Base-by-base conservation (phyloP, 2,329 filamentous ascomycete genomes). In the Curvularia sp. region DNA sequence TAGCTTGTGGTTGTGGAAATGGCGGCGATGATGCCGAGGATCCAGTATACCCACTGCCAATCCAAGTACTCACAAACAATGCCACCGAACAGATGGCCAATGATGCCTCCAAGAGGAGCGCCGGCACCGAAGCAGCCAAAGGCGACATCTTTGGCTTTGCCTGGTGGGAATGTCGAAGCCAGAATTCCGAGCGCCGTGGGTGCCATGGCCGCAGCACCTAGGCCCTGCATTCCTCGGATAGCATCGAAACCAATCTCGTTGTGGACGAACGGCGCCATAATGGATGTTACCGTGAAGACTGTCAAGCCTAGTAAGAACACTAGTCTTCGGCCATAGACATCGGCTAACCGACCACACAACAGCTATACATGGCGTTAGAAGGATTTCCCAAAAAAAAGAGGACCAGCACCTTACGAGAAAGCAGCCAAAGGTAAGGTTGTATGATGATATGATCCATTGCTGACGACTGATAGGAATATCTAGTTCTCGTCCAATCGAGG, bases 141-240 rank as follows among this genome's bases (percentile, higher is more conserved):
- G 1, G 88, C 87, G 69, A 89, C 89, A 66, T 89, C 90, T 75
- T 90, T 90, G 3, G 87, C 85, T 62, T 85, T 87, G 0, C 88
- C 87, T 0, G 87, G 87, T 1, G 84, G 84, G 53, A 91, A 91
- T 0, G 86, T 89, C 1, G 85, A 84, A 0, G 87, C 88, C 2
- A 91, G 74, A 38, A 91, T 90, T 0, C 89, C 89, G 68, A 91
- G 86, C 0, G 88, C 89, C 0, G 88, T 90, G 0, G 89, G 88
- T 0, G 90, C 86, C 68, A 89, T 90, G 15, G 87, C 87, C 1
- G 89, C 88, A 25, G 86, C 86, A 1, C 87, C 88, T 10, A 91
- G 72, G 1, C 89, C 89, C 62, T 90, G 87, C 7, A 91, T 77
- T 0, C 84, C 89, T 3, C 89, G 81, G 65, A 91, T 85, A 1